Evolutionary conservation across 805 yeast species (phyloP).

Genomic region (Suhomyces canberraensis): DNA sequence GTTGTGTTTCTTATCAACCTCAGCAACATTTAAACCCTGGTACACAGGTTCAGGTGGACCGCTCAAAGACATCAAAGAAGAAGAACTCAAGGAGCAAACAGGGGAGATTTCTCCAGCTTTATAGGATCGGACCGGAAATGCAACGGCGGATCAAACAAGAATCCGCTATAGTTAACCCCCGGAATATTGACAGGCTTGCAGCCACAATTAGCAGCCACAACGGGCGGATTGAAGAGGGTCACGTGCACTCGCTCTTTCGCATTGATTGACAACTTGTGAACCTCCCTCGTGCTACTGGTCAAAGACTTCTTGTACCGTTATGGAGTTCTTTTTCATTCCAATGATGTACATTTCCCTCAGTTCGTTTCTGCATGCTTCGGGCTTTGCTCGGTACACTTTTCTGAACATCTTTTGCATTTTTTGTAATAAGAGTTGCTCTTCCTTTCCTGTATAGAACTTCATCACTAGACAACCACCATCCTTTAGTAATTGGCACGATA

Average conservation of each 20-base stretch:
- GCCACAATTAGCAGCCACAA: slow-evolving; percentile 5
- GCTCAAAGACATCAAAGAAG: slow-evolving; percentile 2
- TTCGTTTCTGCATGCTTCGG: slow-evolving; percentile 73
- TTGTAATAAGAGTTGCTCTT: slow-evolving; percentile 62
- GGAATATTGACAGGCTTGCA: background rate
- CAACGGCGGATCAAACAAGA: no score
- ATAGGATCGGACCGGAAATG: background rate
- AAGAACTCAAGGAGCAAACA: background rate
- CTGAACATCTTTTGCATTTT: slow-evolving; percentile 58
- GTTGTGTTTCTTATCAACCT: slow-evolving; percentile 22
- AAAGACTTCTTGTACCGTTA: slow-evolving; percentile 6
- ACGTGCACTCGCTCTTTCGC: no score
- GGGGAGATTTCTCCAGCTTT: background rate
- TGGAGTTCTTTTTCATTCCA: slow-evolving; percentile 47
- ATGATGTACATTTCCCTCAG: slow-evolving; percentile 83
- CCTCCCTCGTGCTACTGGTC: no score
- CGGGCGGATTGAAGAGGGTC: no score
- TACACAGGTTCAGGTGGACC: slow-evolving; percentile 2
- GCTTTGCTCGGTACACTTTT: slow-evolving; percentile 69
- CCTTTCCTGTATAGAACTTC: slow-evolving; percentile 82
- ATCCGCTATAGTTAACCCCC: no score
- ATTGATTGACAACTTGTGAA: no score
- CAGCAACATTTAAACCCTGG: slow-evolving; percentile 4
- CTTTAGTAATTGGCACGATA: slow-evolving; percentile 67
- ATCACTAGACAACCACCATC: slow-evolving; percentile 74